Conservation (phyloP, 768 basidiomycete genomes). For the Panellus pusillus region DNA sequence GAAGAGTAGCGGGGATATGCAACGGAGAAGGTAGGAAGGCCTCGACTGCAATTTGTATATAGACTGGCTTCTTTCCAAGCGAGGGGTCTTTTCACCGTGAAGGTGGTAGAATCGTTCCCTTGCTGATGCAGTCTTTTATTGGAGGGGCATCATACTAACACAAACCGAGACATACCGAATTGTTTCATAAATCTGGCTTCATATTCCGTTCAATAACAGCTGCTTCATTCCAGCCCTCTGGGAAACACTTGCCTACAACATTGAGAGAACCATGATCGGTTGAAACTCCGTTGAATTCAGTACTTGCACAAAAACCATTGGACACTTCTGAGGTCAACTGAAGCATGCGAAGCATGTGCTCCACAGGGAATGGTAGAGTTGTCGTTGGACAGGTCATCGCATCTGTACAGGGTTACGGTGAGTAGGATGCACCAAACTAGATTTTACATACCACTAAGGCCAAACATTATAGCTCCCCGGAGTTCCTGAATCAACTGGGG, state of each 20-base stretch:
- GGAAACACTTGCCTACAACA: background rate
- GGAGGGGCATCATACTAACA: background rate
- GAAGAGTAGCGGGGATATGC: background rate
- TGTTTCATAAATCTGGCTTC: background rate
- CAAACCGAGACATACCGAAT: background rate
- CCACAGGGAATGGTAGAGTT: background rate
- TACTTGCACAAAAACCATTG: no score
- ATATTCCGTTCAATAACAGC: background rate
- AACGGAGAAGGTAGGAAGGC: background rate
- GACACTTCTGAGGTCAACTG: background rate
- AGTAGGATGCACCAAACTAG: background rate
- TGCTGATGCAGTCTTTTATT: background rate
- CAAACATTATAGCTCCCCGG: background rate
- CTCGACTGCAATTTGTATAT: background rate
- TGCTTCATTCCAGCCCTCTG: background rate
- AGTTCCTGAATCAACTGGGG: background rate
- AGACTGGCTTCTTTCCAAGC: background rate
- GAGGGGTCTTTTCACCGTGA: background rate
- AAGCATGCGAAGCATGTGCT: background rate
- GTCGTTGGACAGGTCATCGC: background rate
- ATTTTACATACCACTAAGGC: background rate
- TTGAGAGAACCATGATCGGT: background rate
- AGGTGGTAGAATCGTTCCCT: background rate
- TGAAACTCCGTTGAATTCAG: background rate
- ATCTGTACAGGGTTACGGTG: background rate